Evolutionary conservation across 345 rosid genomes (phyloP).

Genomic region (Acer campestre): DNA sequence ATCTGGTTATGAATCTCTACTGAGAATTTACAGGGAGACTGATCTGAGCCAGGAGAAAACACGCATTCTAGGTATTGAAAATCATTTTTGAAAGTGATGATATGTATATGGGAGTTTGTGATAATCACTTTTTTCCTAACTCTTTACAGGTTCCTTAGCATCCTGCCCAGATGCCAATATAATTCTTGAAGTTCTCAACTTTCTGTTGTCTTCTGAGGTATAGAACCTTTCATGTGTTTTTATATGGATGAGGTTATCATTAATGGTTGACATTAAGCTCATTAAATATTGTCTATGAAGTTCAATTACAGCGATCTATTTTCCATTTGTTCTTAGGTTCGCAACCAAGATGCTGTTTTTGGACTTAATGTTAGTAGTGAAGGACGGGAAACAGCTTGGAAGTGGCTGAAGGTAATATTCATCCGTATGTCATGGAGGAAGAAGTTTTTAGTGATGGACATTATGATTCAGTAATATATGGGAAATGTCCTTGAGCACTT

Average conservation of each 20-base stretch:
- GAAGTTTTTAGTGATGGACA: background rate
- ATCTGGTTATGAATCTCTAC: slow-evolving; percentile 74
- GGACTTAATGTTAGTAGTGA: slow-evolving; percentile 73
- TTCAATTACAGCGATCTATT: background rate
- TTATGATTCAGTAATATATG: background rate
- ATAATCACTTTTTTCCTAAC: background rate
- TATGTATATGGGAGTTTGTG: slow-evolving; percentile 9
- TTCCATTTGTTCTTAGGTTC: slow-evolving; percentile 53
- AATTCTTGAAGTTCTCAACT: slow-evolving; percentile 72
- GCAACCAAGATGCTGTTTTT: slow-evolving; percentile 79
- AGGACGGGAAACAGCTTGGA: slow-evolving; percentile 97
- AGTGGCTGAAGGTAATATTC: slow-evolving; percentile 72
- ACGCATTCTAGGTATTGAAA: slow-evolving; percentile 69
- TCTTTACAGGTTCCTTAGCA: slow-evolving; percentile 64
- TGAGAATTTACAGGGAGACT: slow-evolving; percentile 86
- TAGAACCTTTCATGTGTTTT: background rate
- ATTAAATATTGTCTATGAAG: background rate
- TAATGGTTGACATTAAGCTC: background rate
- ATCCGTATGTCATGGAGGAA: background rate
- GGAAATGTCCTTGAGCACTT: background rate
- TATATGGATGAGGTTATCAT: background rate
- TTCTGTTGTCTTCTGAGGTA: slow-evolving; percentile 81
- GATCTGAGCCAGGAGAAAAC: slow-evolving; percentile 96
- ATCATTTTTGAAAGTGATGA: background rate
- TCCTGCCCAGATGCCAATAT: slow-evolving; percentile 67